Conservation (phyloP, 192 early-diverging fungal species). For the Gorgonomyces haynaldii region DNA sequence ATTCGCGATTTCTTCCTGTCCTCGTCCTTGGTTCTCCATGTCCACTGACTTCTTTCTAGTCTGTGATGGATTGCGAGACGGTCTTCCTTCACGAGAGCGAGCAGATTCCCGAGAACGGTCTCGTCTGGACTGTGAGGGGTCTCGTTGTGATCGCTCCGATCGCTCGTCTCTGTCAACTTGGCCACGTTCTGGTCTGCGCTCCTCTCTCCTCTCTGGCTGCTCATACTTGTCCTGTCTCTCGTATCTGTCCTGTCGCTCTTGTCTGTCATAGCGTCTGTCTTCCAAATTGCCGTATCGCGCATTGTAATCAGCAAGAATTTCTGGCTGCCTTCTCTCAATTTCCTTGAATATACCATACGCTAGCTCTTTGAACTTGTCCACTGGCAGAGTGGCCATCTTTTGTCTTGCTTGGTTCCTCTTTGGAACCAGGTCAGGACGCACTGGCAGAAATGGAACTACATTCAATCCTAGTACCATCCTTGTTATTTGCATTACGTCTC, state of each 20-base stretch:
- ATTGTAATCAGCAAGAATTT: constrained; percentile 5
- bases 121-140: not conserved
- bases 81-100: too few relatives aligned
- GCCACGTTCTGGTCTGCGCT: not conserved
- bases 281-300: constrained; percentile 1
- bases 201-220: too few relatives aligned
- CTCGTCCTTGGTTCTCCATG: not conserved
- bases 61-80: not conserved
- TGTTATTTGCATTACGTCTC: constrained; percentile 41
- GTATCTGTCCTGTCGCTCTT: not conserved
- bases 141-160: too few relatives aligned
- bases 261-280: not conserved
- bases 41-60: constrained; percentile 1
- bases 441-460: constrained; percentile 73
- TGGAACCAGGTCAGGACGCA: constrained; percentile 74
- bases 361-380: constrained; percentile 78
- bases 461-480: constrained; percentile 27
- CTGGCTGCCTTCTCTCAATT: constrained; percentile 25
- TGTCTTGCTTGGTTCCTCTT: constrained; percentile 95
- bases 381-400: constrained; percentile 82
- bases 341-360: constrained; percentile 72
- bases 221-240: too few relatives aligned
- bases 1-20: not conserved
- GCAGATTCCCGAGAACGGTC: constrained; percentile 4
- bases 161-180: constrained; percentile 4